Evolutionary conservation across 257 asterid species (phyloP), one percentile per base, ranked within the genome.

Genomic region (Nemophila menziesii): DNA sequence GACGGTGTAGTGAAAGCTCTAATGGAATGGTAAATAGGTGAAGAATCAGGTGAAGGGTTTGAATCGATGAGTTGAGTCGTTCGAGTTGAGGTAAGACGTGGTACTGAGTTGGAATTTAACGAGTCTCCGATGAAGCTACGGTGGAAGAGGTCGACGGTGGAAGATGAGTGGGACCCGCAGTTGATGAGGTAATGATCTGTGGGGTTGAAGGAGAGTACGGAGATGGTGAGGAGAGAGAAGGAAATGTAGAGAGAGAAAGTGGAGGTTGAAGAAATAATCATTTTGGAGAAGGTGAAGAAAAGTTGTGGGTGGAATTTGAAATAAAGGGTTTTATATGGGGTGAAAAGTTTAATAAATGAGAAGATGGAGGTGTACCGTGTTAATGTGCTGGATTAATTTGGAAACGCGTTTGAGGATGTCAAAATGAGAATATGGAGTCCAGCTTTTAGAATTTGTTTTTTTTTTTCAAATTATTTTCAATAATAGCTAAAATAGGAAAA

Each of bases 1-100:
- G 70, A 60, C 18, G 93, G 96, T 4, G 55, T 66, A 14, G 43
- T 42, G 77, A 85, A 90, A 13, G 72, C 75, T 49, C 96, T 76
- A 3, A 89, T 86, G 0, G 93, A 68, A 53, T 21, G 59, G 63
- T 90, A 81, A 13, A 90, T 57, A 46, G 73, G 86, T 2, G 86
- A 74, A 13, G 79, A 48, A 33, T 20, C 20, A 5, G 55, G 19
- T 5, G 13, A 16, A 3, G 70, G 60, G 52, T 51, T 60, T 14
- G 65, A 1, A 61, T 60, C 55, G 14, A 53, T 19, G 39, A 74
- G 60, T 16, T 50, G 67, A 20, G 26, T 50, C 14, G 86, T 39
- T 16, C 59, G 70, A 4, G 67, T 44, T 11, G 86, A 61, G 16
- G 77, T 14, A 46, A 75, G 70, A 49, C 45, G 64, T 12, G 60